Evolutionary conservation across 2,329 filamentous ascomycete genomes (phyloP), one percentile per base, ranked within the genome.

Genomic region (Colletotrichum coccodes): DNA sequence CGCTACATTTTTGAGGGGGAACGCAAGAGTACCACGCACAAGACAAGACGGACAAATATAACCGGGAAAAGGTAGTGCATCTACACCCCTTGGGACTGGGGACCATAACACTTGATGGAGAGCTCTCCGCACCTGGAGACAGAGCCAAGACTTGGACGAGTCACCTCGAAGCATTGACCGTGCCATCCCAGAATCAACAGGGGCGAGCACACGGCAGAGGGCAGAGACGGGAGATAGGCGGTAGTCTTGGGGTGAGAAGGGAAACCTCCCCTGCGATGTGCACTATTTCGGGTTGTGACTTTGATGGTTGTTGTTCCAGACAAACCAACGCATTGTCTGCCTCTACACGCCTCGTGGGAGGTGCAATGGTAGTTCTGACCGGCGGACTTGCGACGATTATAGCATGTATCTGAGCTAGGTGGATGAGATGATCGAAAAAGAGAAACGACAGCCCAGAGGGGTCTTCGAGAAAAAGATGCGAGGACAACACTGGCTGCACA

Each of bases 101-200:
- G 30, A 34, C 28, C 30, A 59, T 47, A 42, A 23, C 56, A 59
- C 23, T 46, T 36, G 18, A 23, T 34, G 21, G 44, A 36, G 16
- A 64, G 34, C 53, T 64, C 44, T 36, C 53, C 34, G 44, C 61
- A 64, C 21, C 42, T 56, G 50, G 64, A 56, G 49, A 36, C 56
- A 59, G n/a, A 62, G 63, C 63, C 64, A 66, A 66, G 59, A 62
- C 50, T 49, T 21, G 28, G 21, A 63, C 30, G 58, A 63, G 50
- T 66, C 59, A 34, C 28, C 32, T 47, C 26, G 36, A 12, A 61
- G 38, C 30, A 12, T 21, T 26, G n/a, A 42, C 49, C 42, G 58
- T 66, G 40, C 34, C 59, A 66, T 46, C 58, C 49, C 23, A 21
- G 60, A 44, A 36, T 59, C 56, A 28, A n/a, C 30, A n/a, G 28